Evolutionary conservation across 1,139 yeast genomes (phyloP).

Genomic region (Taphrina flavorubra): DNA sequence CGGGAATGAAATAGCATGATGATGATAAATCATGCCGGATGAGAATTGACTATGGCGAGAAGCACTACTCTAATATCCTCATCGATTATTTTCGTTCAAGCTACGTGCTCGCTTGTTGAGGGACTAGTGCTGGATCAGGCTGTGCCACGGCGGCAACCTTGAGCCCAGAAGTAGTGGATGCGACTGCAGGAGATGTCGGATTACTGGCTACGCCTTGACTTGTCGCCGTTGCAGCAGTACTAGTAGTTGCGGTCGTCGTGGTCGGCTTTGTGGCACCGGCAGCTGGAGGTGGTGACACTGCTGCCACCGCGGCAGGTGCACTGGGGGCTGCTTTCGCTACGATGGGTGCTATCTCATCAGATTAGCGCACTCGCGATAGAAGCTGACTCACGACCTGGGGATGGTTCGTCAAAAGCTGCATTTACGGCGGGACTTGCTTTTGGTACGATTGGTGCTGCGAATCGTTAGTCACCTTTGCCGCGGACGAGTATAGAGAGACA

Average conservation of each 20-base stretch:
- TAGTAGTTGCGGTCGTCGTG: neutral
- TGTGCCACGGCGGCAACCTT: neutral
- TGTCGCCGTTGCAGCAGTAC: neutral
- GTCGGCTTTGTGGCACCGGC: neutral
- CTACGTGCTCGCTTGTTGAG: neutral
- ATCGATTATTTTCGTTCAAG: neutral
- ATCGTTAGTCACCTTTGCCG: neutral
- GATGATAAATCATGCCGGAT: neutral
- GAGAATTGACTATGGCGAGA: no score
- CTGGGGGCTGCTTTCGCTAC: neutral
- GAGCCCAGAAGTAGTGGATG: neutral
- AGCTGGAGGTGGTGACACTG: neutral
- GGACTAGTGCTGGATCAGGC: conserved; percentile 7
- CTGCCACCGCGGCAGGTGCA: neutral
- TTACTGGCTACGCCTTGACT: neutral
- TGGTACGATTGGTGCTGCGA: conserved; percentile 3
- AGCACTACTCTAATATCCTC: neutral
- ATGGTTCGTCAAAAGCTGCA: conserved; percentile 7
- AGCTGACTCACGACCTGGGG: neutral
- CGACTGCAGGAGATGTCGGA: neutral
- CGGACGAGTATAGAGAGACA: neutral
- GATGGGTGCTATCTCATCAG: neutral
- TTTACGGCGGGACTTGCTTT: conserved; percentile 3
- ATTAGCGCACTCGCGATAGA: neutral
- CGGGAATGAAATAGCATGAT: no score